phyloP scores from a whole-genome alignment of 495 filamentous ascomycete species.

The Penicillium goetzii region DNA sequence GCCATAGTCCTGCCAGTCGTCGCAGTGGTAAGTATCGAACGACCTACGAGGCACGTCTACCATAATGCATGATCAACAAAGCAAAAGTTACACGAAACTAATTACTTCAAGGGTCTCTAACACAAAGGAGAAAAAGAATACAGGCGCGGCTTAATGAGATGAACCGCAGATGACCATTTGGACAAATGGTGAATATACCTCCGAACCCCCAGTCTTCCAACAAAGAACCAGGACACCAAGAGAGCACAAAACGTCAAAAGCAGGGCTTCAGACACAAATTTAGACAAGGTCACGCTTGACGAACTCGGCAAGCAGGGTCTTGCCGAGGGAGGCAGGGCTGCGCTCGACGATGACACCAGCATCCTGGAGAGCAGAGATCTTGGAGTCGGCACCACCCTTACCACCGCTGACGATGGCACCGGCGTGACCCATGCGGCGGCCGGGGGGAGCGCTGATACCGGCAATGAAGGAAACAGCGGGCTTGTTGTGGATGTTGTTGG shows the following conservation, averaged over 20 bases:
- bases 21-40: background rate
- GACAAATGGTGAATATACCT: constrained; percentile 33
- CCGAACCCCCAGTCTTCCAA: constrained; percentile 24
- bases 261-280: constrained; percentile 24
- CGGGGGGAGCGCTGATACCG: constrained; percentile 94
- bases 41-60: constrained; percentile 6
- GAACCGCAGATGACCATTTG: constrained; percentile 28
- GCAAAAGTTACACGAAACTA: constrained; percentile 37
- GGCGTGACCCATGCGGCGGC: constrained; percentile 97
- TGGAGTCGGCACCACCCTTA: constrained; percentile 96
- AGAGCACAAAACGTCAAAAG: constrained; percentile 22
- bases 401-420: constrained; percentile 96
- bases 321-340: constrained; percentile 87
- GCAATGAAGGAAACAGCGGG: constrained; percentile 98
- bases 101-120: constrained; percentile 42
- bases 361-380: constrained; percentile 90
- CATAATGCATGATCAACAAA: constrained; percentile 15
- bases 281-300: constrained; percentile 94
- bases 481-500: constrained; percentile 89
- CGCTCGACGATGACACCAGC: constrained; percentile 97
- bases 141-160: constrained; percentile 32
- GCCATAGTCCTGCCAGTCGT: background rate
- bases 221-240: constrained; percentile 25
- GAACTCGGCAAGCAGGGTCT: constrained; percentile 92
- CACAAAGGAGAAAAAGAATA: constrained; percentile 42